Base-by-base conservation (phyloP, 2,329 filamentous ascomycete species). In the Cladorrhinum sp. region DNA sequence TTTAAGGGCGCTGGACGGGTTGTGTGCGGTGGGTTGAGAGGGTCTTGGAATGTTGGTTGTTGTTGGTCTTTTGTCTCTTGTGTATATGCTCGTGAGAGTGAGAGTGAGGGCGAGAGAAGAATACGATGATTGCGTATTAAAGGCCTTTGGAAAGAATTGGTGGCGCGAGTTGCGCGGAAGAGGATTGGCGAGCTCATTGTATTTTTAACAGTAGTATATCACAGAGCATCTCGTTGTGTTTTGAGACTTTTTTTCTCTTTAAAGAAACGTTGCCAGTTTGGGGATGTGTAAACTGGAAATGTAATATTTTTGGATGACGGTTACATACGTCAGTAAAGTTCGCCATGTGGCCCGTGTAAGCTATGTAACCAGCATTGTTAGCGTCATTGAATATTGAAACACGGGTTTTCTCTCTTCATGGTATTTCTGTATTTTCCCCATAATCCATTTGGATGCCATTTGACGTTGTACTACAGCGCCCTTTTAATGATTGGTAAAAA, bases 1-100 rank as follows among this genome's bases (percentile, higher is more conserved):
- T 79, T 73, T 63, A 96, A 81, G 0, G 83, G 80, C 0, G 91
- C 85, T 0, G 93, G 90, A 22, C 89, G 87, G 0, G 91, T 95
- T 51, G 85, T 85, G 9, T 77, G 70, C 0, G 92, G 90, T 0
- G 90, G 88, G 76, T 96, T 96, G 67, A 67, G 7, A 22, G 69
- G 49, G 66, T 64, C n/a, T 22, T 20, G 52, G 12, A 49, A 57
- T 53, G 53, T 13, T 24, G 57, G 2, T 18, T 32, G 36, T 16
- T n/a, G 24, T n/a, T 9, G 20, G n/a, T 16, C 45, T 36, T 2
- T 25, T 49, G 20, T 20, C 8, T 18, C 9, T 22, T 6, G 49
- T 5, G 55, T 23, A 24, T 49, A 53, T 45, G 52, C 38, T 50
- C 49, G 23, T 60, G 13, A n/a, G 18, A 50, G 49, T 38, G 48